Percentiles rank a stretch among this genome's conserved stretches.
phyloP scores from a whole-genome alignment of 495 filamentous ascomycete species.

The Amorphotheca resinae region DNA sequence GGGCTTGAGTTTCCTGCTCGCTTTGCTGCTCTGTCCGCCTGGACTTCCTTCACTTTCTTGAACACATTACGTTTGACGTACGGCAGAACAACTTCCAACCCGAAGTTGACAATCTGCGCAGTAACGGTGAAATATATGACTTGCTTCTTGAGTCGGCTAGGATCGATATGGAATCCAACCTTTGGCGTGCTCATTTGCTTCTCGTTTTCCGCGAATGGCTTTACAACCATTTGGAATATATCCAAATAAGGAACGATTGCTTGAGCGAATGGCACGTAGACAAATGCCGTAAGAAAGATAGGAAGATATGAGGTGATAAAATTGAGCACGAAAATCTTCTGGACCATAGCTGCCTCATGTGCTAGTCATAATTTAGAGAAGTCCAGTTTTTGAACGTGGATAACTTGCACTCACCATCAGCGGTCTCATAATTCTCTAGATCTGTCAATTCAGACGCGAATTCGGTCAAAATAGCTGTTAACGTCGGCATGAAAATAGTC shows the following conservation, averaged over 20 bases:
- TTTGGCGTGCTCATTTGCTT: conserved; percentile 48
- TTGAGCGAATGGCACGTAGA: conserved; percentile 90
- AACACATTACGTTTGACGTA: conserved; percentile 64
- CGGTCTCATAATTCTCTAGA: conserved; percentile 85
- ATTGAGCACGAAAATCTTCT: conserved; percentile 90
- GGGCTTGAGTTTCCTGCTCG: conserved; percentile 23
- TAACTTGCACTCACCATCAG: conserved; percentile 33
- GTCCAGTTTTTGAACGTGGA: conserved; percentile 1
- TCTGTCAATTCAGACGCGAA: conserved; percentile 73
- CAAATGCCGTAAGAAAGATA: conserved; percentile 85
- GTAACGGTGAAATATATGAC: conserved; percentile 97
- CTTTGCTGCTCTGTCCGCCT: conserved; percentile 41
- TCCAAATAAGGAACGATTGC: conserved; percentile 82
- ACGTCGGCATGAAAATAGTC: conserved; percentile 65
- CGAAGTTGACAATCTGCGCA: conserved; percentile 81
- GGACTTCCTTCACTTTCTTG: conserved; percentile 60
- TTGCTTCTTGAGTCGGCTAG: conserved; percentile 72
- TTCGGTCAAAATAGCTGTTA: conserved; percentile 61
- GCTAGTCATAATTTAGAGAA: conserved; percentile 11
- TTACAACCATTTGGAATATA: conserved; percentile 66
- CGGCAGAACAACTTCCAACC: conserved; percentile 76
- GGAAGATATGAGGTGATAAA: conserved; percentile 95
- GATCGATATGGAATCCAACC: conserved; percentile 67
- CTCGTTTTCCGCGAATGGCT: conserved; percentile 60
- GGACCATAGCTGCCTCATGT: conserved; percentile 70